Evolutionary conservation across 148 eudicot genomes (phyloP), one percentile per base, ranked within the genome.

Genomic region (Simmondsia chinensis): DNA sequence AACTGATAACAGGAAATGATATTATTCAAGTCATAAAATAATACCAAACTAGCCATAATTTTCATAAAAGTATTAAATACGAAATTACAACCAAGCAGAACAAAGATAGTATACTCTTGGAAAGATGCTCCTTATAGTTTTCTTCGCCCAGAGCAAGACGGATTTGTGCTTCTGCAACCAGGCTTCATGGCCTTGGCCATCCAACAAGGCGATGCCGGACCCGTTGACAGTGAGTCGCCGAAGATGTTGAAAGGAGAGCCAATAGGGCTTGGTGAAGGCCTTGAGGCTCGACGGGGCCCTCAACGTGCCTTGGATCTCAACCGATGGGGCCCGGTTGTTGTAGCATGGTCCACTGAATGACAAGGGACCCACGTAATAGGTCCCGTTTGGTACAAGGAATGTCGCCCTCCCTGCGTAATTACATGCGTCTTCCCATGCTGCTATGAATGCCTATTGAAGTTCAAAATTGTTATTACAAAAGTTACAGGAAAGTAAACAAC

Each of bases 161-260:
- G 4, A n/a, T 14, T 37, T 2, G 7, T 16, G 17, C 41, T 37
- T 37, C 6, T 15, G 19, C 7, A 1, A 3, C 41, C 41, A 37
- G 19, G 41, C 41, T 37, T 37, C 41, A 1, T 37, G 6, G 2
- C 41, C 41, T 21, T 37, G 41, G 41, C 41, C 41, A 37, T 37
- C 41, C 7, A 37, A 21, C 20, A 37, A 16, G 1, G 41, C 6
- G 20, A 17, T 16, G 20, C 41, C 41, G 8, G 1, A 21, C 19
- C 41, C 41, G 21, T 9, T 15, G 41, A 37, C 9, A 2, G 4
- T 37, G 21, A 37, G 41, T 11, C 20, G 20, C 0, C 9, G 20
- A 21, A 37, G 41, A 37, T 37, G 20, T 17, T 37, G 17, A n/a
- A 37, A 37, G 1, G 10, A 15, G 3, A 37, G 4, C 41, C 41